phyloP scores from a whole-genome alignment of 2,329 filamentous ascomycete genomes.

The Orbilia quercus region DNA sequence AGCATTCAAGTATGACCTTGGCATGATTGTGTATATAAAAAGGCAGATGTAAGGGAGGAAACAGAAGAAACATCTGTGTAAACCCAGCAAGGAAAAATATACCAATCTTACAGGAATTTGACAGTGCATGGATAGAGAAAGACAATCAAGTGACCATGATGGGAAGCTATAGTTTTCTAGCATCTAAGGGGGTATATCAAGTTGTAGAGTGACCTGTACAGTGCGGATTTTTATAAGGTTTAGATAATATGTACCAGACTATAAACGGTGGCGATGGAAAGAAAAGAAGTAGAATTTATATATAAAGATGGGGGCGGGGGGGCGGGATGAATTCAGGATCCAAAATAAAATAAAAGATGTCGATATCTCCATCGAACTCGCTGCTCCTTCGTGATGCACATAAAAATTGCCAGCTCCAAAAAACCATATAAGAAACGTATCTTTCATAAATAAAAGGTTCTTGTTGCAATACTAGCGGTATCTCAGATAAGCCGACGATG shows the following conservation, averaged over 20 bases:
- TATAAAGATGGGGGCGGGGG: too few relatives aligned
- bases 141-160: background rate
- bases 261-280: slow-evolving; percentile 18
- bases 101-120: too few relatives aligned
- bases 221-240: background rate
- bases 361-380: background rate
- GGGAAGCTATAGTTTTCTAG: background rate
- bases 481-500: slow-evolving; percentile 37
- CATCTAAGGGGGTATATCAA: background rate
- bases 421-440: slow-evolving; percentile 1
- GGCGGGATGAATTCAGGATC: too few relatives aligned
- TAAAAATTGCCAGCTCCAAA: slow-evolving; percentile 11
- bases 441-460: slow-evolving; percentile 31
- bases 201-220: slow-evolving; percentile 13
- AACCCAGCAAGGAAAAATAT: too few relatives aligned
- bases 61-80: too few relatives aligned
- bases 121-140: slow-evolving; percentile 2
- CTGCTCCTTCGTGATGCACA: background rate
- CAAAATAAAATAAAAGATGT: too few relatives aligned
- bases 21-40: too few relatives aligned
- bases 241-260: slow-evolving; percentile 47
- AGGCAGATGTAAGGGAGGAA: too few relatives aligned
- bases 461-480: slow-evolving; percentile 42
- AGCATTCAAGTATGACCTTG: too few relatives aligned
- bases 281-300: slow-evolving; percentile 6